phyloP scores from a whole-genome alignment of 805 yeast genomes.

The Metschnikowia lunata region DNA sequence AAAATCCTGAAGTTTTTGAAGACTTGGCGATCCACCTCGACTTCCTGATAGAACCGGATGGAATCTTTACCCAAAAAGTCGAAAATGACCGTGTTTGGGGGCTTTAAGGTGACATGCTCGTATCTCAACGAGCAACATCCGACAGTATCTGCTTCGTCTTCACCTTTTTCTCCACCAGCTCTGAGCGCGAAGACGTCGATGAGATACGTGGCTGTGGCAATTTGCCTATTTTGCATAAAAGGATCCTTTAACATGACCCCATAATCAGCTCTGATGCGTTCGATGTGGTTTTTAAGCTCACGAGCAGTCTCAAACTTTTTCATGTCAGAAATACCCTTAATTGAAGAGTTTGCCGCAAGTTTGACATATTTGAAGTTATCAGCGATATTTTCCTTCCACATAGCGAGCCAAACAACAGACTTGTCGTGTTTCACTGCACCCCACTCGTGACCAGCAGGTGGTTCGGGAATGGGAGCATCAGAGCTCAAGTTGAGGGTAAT shows the following conservation, averaged over 20 bases:
- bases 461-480: conserved; percentile 67
- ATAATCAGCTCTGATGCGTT: conserved; percentile 71
- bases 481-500: conserved; percentile 77
- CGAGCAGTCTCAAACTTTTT: conserved; percentile 94
- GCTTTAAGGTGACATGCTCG: conserved; percentile 82
- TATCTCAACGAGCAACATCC: conserved; percentile 93
- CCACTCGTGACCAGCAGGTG: conserved; percentile 90
- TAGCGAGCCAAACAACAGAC: conserved; percentile 92
- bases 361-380: conserved; percentile 83
- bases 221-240: conserved; percentile 80
- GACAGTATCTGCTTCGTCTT: conserved; percentile 96
- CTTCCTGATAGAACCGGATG: conserved; percentile 86
- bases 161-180: conserved; percentile 97
- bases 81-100: conserved; percentile 81
- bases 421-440: conserved; percentile 85
- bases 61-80: conserved; percentile 97
- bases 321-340: conserved; percentile 87
- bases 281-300: conserved; percentile 70
- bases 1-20: conserved; percentile 84
- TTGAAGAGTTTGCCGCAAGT: conserved; percentile 83
- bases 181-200: conserved; percentile 91
- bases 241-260: conserved; percentile 62
- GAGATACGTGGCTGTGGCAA: conserved; percentile 89
- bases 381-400: conserved; percentile 93
- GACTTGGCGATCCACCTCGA: conserved; percentile 86